Conservation (phyloP, 2,329 filamentous ascomycete species). For the Geosmithia putterillii region DNA sequence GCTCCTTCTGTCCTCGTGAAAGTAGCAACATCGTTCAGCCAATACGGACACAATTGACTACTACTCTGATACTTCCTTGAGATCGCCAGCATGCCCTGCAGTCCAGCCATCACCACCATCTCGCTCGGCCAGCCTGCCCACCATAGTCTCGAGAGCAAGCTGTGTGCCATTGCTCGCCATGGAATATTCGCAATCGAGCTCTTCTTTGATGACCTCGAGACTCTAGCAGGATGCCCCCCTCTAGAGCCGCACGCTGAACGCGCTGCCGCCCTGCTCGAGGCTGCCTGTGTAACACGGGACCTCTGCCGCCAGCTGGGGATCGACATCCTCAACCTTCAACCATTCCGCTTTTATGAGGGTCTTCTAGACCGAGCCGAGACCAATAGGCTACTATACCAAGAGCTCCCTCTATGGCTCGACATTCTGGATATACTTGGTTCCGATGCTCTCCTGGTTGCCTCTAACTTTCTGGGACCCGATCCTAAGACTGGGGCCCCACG, state of each 20-base stretch:
- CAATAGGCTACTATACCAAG: constrained; percentile 42
- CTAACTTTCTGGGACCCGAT: constrained; percentile 43
- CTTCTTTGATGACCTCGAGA: constrained; percentile 64
- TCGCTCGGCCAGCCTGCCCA: neutral
- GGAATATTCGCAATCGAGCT: constrained; percentile 62
- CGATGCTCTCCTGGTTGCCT: constrained; percentile 63
- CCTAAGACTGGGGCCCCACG: no score
- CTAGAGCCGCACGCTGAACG: constrained; percentile 21
- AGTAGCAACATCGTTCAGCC: no score
- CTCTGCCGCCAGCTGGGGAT: constrained; percentile 45
- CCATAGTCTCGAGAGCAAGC: constrained; percentile 29
- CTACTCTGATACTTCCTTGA: no score
- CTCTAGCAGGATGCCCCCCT: constrained; percentile 36
- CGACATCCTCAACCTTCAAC: constrained; percentile 56
- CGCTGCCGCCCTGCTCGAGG: constrained; percentile 26
- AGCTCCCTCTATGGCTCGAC: constrained; percentile 58
- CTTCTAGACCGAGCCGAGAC: constrained; percentile 47
- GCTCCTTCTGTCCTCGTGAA: no score
- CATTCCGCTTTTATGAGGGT: constrained; percentile 70
- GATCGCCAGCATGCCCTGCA: neutral
- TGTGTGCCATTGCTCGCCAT: constrained; percentile 52
- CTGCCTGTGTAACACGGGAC: constrained; percentile 28
- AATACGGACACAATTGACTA: no score
- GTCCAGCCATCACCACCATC: neutral
- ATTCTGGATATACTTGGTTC: constrained; percentile 53